These are phyloP conservation scores for Podospora sp. DNA, from an alignment of 495 filamentous ascomycete species.

Conservation along the genomic window DNA sequence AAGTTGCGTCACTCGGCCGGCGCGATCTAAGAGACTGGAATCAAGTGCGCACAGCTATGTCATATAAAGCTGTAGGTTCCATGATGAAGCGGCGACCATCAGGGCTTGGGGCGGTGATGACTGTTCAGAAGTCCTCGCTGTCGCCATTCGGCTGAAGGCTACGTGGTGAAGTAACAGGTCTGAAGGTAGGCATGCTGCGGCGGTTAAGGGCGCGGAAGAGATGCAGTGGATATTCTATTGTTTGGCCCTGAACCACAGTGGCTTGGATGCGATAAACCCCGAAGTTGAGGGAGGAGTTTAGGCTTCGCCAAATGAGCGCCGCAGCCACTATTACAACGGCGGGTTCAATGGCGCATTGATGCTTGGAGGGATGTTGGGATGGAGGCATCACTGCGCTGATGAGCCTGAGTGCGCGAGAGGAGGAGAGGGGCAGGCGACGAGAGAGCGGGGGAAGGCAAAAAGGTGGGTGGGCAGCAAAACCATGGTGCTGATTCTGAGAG, in stretches of 20 bases:
- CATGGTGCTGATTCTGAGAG: not conserved
- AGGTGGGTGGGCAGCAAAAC: not conserved
- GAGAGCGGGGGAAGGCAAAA: not conserved
- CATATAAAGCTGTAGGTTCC: too few relatives aligned
- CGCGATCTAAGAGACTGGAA: not conserved
- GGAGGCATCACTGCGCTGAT: conserved; percentile 4
- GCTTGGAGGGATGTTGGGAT: conserved; percentile 8
- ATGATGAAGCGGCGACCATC: too few relatives aligned
- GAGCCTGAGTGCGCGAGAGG: not conserved
- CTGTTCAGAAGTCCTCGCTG: not conserved
- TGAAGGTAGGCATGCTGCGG: too few relatives aligned
- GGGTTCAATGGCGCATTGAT: conserved; percentile 8
- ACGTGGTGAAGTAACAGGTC: too few relatives aligned
- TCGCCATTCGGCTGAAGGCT: not conserved
- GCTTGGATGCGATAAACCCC: not conserved
- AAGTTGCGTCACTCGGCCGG: not conserved
- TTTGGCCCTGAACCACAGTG: conserved; percentile 7
- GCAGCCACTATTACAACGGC: conserved; percentile 11
- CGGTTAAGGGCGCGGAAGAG: not conserved
- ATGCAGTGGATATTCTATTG: not conserved
- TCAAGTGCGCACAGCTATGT: too few relatives aligned
- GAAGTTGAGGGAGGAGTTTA: not conserved
- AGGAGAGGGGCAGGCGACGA: not conserved
- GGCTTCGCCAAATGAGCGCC: not conserved
- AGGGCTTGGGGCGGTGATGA: not conserved